These are phyloP conservation scores for Berkeleyomyces basicola DNA, from an alignment of 2,329 filamentous ascomycete genomes.

Conservation along the genomic window DNA sequence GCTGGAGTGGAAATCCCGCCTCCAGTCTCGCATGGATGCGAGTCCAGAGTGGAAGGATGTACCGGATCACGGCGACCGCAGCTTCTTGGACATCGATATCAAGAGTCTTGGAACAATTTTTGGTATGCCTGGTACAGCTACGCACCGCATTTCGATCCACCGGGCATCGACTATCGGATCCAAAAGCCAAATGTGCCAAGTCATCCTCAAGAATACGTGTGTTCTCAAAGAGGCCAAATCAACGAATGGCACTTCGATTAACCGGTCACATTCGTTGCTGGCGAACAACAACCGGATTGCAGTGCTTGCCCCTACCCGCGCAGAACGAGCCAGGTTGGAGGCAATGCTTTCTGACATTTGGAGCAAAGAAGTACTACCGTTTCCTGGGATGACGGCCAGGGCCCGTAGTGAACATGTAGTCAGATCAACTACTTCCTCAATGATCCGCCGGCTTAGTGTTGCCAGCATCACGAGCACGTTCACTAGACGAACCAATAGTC, in stretches of 20 bases:
- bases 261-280: slow-evolving; percentile 65
- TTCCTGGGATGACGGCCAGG: slow-evolving; percentile 59
- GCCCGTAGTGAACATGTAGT: slow-evolving; percentile 54
- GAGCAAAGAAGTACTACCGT: slow-evolving; percentile 65
- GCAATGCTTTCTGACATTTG: slow-evolving; percentile 60
- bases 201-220: slow-evolving; percentile 77
- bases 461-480: slow-evolving; percentile 65
- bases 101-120: slow-evolving; percentile 60
- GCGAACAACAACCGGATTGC: slow-evolving; percentile 48
- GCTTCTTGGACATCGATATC: slow-evolving; percentile 51
- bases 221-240: slow-evolving; percentile 39
- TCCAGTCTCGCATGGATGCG: slow-evolving; percentile 26
- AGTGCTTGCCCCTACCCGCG: slow-evolving; percentile 55
- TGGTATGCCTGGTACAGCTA: slow-evolving; percentile 49
- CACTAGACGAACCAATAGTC: slow-evolving; percentile 49
- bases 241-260: slow-evolving; percentile 37
- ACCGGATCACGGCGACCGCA: slow-evolving; percentile 32
- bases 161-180: slow-evolving; percentile 57
- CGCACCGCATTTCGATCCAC: slow-evolving; percentile 60
- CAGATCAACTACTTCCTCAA: slow-evolving; percentile 61
- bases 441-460: slow-evolving; percentile 78
- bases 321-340: slow-evolving; percentile 65
- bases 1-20: slow-evolving; percentile 57
- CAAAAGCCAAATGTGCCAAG: slow-evolving; percentile 51
- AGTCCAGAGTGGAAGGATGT: slow-evolving; percentile 2